phyloP scores from a whole-genome alignment of 192 early-diverging fungal genomes.

The Chytriomyces confervae region DNA sequence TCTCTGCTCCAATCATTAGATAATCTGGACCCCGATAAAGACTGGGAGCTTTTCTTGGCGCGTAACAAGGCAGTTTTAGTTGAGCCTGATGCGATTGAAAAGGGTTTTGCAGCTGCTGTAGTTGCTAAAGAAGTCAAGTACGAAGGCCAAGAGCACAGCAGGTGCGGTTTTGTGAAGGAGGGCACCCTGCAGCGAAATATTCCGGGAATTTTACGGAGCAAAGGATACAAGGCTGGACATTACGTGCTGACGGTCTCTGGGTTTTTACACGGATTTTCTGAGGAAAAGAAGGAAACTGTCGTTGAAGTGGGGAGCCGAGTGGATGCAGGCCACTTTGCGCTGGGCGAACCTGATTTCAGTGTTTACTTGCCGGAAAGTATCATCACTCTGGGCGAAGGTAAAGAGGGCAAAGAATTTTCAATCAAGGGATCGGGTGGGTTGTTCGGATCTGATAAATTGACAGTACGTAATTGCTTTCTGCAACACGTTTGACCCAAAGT shows the following conservation, averaged over 20 bases:
- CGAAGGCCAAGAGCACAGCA: conserved; percentile 39
- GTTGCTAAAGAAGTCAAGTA: conserved; percentile 29
- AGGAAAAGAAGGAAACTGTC: conserved; percentile 40
- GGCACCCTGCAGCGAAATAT: conserved; percentile 33
- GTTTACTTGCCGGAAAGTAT: conserved; percentile 53
- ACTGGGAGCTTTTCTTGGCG: conserved; percentile 49
- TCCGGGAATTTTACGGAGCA: conserved; percentile 38
- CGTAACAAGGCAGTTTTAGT: conserved; percentile 26
- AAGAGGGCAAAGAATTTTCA: conserved; percentile 57
- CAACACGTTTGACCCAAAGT: not conserved
- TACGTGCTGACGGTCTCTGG: conserved; percentile 51
- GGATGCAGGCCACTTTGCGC: conserved; percentile 29
- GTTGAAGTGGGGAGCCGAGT: conserved; percentile 32
- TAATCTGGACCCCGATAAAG: conserved; percentile 45
- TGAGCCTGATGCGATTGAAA: conserved; percentile 26
- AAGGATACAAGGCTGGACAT: conserved; percentile 43
- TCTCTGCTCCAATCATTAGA: conserved; percentile 25
- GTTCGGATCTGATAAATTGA: conserved; percentile 50
- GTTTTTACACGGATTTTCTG: conserved; percentile 52
- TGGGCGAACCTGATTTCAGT: conserved; percentile 43
- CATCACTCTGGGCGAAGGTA: conserved; percentile 50
- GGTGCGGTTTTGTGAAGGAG: conserved; percentile 45
- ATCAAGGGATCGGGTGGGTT: conserved; percentile 47
- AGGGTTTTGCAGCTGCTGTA: conserved; percentile 9
- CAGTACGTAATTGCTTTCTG: conserved; percentile 39